These are phyloP conservation scores for Fusarium caatingaense DNA, from an alignment of 2,329 filamentous ascomycete genomes.

Conservation along the genomic window DNA sequence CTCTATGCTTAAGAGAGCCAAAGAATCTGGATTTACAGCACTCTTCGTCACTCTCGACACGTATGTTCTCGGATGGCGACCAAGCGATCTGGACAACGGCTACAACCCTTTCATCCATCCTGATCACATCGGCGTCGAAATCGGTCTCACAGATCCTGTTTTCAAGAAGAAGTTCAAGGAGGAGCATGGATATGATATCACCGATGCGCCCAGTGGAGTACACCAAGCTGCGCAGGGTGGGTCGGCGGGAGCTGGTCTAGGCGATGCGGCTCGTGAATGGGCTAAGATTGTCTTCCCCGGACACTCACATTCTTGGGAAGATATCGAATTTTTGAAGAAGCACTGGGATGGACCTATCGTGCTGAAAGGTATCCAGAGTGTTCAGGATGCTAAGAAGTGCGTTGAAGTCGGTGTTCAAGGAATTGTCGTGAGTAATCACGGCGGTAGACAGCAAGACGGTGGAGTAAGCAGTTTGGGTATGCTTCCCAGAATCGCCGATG, in stretches of 20 bases:
- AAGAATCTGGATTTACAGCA: slow-evolving; percentile 7
- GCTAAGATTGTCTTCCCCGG: slow-evolving; percentile 34
- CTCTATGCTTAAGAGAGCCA: slow-evolving; percentile 14
- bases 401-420: slow-evolving; percentile 26
- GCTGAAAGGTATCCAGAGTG: slow-evolving; percentile 29
- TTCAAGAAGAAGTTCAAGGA: slow-evolving; percentile 28
- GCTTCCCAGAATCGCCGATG: slow-evolving; percentile 17
- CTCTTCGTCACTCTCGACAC: slow-evolving; percentile 20
- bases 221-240: slow-evolving; percentile 27
- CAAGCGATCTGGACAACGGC: slow-evolving; percentile 22
- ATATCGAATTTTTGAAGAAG: slow-evolving; percentile 26
- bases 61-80: slow-evolving; percentile 20
- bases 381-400: slow-evolving; percentile 21
- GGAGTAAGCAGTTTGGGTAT: slow-evolving; percentile 31
- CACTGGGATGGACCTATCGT: slow-evolving; percentile 30
- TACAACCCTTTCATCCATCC: slow-evolving; percentile 36
- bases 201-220: slow-evolving; percentile 10
- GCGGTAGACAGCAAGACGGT: slow-evolving; percentile 26
- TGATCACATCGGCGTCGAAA: slow-evolving; percentile 31
- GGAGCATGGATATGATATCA: slow-evolving; percentile 27
- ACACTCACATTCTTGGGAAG: slow-evolving; percentile 29
- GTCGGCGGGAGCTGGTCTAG: slow-evolving; percentile 20
- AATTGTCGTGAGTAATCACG: slow-evolving; percentile 33
- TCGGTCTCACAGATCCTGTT: slow-evolving; percentile 30
- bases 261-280: slow-evolving; percentile 27